Base-by-base conservation (phyloP, 83 land plant genomes). In the Diphasiastrum complanatum region DNA sequence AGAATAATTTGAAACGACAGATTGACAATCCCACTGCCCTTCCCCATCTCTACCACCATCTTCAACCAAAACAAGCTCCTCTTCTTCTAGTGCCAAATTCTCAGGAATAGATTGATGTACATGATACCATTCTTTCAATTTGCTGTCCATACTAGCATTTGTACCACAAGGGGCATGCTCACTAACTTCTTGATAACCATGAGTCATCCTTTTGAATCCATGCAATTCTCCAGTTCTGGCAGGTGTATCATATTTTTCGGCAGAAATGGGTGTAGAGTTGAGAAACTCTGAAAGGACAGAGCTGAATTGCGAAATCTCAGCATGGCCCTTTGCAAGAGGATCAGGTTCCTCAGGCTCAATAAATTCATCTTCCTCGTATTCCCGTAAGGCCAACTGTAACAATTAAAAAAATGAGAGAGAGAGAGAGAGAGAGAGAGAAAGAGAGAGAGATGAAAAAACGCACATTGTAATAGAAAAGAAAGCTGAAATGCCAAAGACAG, bases 11-110 rank as follows among this genome's bases (percentile, higher is more conserved):
- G 96, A 74, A 55, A 93, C 75, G 32, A 93, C 80, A 31, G 92
- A 83, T 51, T 89, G 96, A 79, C 96, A 93, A 47, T 93, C 98
- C 96, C 96, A 93, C 2, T 22, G 40, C 43, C 78, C 87, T 26
- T 79, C 65, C 56, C 85, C 90, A 52, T 86, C 85, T 61, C 81
- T 83, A 60, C 89, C 83, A 53, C 78, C 84, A 27, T 77, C 81
- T 10, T 75, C 61, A 40, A 88, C 41, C n/a, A 80, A 64, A 1
- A 69, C 61, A 4, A 64, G 62, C 25, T 84, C 68, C 33, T 66
- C 72, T 20, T 78, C 78, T 27, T 85, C 80, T 1, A 8, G 11
- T 55, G 11, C 59, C 6, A 27, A 10, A 11, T 27, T 27, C 34
- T 54, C 12, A 16, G 22, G 19, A 11, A 22, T 11, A 36, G 61